A percentile compares a stretch with the other conserved stretches of the same genome.
These are phyloP conservation scores for Fusarium graminum DNA, from an alignment of 2,329 filamentous ascomycete species.

Conservation along the genomic window DNA sequence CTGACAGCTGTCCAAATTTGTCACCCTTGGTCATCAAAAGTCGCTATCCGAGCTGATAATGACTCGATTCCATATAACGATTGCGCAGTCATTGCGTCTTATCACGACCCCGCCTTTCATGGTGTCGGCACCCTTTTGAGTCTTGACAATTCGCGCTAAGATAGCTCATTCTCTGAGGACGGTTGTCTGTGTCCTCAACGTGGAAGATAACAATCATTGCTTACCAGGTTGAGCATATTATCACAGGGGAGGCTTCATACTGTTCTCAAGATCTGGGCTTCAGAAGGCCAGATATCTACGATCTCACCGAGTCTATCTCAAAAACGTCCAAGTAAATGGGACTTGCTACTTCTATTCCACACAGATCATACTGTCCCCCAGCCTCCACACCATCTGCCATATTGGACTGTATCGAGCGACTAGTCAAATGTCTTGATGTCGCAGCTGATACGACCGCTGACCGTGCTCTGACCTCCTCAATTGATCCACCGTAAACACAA, in stretches of 20 bases:
- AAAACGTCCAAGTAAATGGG: no score
- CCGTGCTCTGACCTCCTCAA: slow-evolving; percentile 4
- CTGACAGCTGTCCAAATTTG: background rate
- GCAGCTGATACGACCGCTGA: slow-evolving; percentile 11
- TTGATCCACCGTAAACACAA: background rate
- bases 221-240: background rate
- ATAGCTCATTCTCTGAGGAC: no score
- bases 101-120: slow-evolving; percentile 36
- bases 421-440: background rate
- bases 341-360: background rate
- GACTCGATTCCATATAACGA: slow-evolving; percentile 16
- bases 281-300: no score
- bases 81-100: slow-evolving; percentile 28
- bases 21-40: background rate
- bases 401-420: background rate
- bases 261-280: no score
- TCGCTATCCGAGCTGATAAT: slow-evolving; percentile 5
- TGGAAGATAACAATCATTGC: background rate
- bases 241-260: background rate
- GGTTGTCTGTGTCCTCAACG: background rate
- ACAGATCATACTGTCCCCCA: background rate
- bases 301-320: background rate
- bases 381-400: background rate
- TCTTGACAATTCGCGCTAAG: slow-evolving; percentile 1
- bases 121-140: slow-evolving; percentile 27